Evolutionary conservation across 2,329 filamentous ascomycete species (phyloP).

Genomic region (Diaporthe citriasiana): DNA sequence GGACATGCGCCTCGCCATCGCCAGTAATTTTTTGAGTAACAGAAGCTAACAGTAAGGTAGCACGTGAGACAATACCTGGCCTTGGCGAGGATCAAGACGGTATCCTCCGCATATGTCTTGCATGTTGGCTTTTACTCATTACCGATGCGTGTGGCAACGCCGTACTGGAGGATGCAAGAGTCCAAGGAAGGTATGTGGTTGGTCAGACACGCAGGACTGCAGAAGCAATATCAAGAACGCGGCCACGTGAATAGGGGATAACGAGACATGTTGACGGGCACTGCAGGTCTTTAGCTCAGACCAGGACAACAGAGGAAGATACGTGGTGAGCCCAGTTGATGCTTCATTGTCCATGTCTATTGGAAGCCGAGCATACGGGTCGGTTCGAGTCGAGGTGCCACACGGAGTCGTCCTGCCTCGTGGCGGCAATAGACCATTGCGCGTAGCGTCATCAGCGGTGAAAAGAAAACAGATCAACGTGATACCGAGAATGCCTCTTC

Average conservation of each 20-base stretch:
- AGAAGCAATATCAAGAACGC: neutral
- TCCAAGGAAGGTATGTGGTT: neutral
- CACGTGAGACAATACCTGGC: slow-evolving; percentile 24
- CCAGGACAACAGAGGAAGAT: neutral
- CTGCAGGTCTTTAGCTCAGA: neutral
- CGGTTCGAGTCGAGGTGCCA: neutral
- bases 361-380: neutral
- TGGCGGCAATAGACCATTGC: neutral
- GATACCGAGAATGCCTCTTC: neutral
- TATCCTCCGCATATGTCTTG: neutral
- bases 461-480: neutral
- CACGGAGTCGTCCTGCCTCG: neutral
- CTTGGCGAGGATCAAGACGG: neutral
- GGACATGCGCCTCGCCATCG: neutral
- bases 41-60: neutral
- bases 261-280: neutral
- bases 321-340: neutral
- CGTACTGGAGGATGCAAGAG: neutral
- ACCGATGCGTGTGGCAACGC: neutral
- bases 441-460: neutral
- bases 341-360: neutral
- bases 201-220: neutral
- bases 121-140: neutral
- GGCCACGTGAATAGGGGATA: neutral
- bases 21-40: slow-evolving; percentile 16